Percentiles rank a stretch among this genome's conserved stretches.
Evolutionary conservation across 2,329 filamentous ascomycete genomes (phyloP).

Genomic region (Clarireedia homoeocarpa): DNA sequence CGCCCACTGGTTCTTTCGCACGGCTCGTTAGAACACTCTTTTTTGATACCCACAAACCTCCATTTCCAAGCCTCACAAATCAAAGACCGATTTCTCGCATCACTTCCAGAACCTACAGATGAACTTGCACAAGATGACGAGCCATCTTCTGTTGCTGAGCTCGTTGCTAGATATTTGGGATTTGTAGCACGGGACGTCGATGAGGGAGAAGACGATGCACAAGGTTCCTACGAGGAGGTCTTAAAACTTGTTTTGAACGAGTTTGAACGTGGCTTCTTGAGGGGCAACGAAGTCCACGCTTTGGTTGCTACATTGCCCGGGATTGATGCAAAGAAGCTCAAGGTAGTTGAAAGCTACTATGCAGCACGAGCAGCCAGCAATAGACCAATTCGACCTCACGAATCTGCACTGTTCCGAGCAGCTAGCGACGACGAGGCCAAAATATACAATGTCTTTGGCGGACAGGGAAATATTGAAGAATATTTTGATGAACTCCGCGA

Average conservation of each 20-base stretch:
- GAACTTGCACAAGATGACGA: constrained; percentile 98
- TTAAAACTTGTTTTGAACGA: constrained; percentile 89
- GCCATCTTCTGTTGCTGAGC: constrained; percentile 88
- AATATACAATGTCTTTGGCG: constrained; percentile 91
- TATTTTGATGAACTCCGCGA: constrained; percentile 97
- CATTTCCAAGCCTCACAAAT: constrained; percentile 95
- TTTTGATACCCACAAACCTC: constrained; percentile 88
- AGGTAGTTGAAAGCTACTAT: constrained; percentile 88
- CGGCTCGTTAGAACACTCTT: constrained; percentile 91
- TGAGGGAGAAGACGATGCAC: constrained; percentile 81
- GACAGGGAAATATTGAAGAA: constrained; percentile 98
- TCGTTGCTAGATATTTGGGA: constrained; percentile 89
- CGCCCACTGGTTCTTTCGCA: constrained; percentile 86
- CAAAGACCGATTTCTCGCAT: constrained; percentile 81
- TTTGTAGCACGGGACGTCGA: constrained; percentile 85
- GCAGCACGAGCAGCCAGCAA: constrained; percentile 76
- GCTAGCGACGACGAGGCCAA: constrained; percentile 75
- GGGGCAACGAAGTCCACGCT: constrained; percentile 93
- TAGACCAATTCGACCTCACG: constrained; percentile 81
- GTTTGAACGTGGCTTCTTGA: constrained; percentile 91
- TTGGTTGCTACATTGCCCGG: constrained; percentile 79
- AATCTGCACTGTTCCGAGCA: constrained; percentile 86
- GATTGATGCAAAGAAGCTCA: constrained; percentile 85
- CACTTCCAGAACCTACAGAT: constrained; percentile 84
- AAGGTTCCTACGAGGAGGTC: constrained; percentile 86